Evolutionary conservation across 805 yeast genomes (phyloP), one percentile per base, ranked within the genome.

Genomic region (Metschnikowia proteae): DNA sequence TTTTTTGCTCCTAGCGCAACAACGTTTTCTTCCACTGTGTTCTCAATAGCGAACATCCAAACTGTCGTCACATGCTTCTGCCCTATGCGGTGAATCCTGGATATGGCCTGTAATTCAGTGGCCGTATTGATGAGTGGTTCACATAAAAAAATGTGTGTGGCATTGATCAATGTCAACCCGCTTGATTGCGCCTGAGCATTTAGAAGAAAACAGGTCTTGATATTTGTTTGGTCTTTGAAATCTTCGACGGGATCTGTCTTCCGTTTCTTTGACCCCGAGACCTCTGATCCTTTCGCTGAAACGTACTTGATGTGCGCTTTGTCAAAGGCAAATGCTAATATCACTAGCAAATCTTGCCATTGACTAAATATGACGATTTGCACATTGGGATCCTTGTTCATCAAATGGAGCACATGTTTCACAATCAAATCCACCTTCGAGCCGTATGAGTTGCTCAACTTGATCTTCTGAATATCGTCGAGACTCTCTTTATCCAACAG

Each of bases 101-200:
- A 88, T 46, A 91, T 86, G 0, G 98, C 97, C 63, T 92, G 99
- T 11, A 88, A 63, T 58, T 94, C 98, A 42, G 90, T 73, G 2
- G 96, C 85, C 0, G 91, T 81, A 59, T 90, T 90, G 11, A 94
- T 84, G 49, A 94, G 73, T 1, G 99, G 98, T 67, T 94, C 99
- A 64, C 97, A 87, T 4, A 94, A 64, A 52, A 91, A 85, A 0
- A 94, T 92, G 63, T 94, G 97, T 2, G 87, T 86, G 0, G 99
- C 98, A 70, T 92, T 92, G 6, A 90, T 82, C 47, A 94, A 72
- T 6, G 96, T 94, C 53, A 94, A 71, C 0, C 99, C 99, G 10
- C 97, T 83, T 6, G 96, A 90, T 61, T 91, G 88, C 0, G 91
- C 84, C 55, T 82, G 84, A 0, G 96, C 92, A 65, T 89, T 88